These are phyloP conservation scores for Diaporthe capsici DNA, from an alignment of 2,329 filamentous ascomycete species.

Conservation along the genomic window DNA sequence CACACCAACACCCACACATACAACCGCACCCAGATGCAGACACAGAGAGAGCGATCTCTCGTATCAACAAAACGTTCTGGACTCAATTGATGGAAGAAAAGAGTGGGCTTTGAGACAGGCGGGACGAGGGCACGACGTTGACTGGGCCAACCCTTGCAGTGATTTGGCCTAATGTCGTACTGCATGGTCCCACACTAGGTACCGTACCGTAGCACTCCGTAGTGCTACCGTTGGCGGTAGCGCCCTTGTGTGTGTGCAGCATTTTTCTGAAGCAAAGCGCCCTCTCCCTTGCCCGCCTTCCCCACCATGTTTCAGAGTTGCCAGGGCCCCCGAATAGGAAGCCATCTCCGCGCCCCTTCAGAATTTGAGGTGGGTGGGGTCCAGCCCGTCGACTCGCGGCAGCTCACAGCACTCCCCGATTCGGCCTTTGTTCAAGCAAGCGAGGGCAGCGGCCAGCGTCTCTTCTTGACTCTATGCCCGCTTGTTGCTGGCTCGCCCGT, in stretches of 20 bases:
- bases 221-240: slow-evolving; percentile 16
- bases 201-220: slow-evolving; percentile 25
- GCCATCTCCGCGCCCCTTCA: slow-evolving; percentile 39
- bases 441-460: slow-evolving; percentile 22
- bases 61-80: slow-evolving; percentile 32
- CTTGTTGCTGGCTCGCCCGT: slow-evolving; percentile 2
- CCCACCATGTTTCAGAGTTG: slow-evolving; percentile 64
- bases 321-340: slow-evolving; percentile 45
- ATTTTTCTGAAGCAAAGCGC: slow-evolving; percentile 63
- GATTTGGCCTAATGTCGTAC: slow-evolving; percentile 32
- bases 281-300: slow-evolving; percentile 26
- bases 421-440: slow-evolving; percentile 30
- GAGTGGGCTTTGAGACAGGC: slow-evolving; percentile 31
- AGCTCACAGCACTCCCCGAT: slow-evolving; percentile 35
- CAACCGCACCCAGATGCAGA: neutral
- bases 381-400: slow-evolving; percentile 34
- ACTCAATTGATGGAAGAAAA: slow-evolving; percentile 35
- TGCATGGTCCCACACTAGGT: slow-evolving; percentile 18
- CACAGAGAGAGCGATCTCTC: slow-evolving; percentile 2
- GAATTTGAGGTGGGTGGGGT: slow-evolving; percentile 44
- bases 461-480: neutral
- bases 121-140: slow-evolving; percentile 28
- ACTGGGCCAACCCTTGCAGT: slow-evolving; percentile 30
- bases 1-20: neutral
- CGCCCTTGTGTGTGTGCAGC: slow-evolving; percentile 21